A percentile compares a stretch with the other conserved stretches of the same genome.
Evolutionary conservation across 1,284 basidiomycete species (phyloP).

Genomic region (Melampsora occidentalis): DNA sequence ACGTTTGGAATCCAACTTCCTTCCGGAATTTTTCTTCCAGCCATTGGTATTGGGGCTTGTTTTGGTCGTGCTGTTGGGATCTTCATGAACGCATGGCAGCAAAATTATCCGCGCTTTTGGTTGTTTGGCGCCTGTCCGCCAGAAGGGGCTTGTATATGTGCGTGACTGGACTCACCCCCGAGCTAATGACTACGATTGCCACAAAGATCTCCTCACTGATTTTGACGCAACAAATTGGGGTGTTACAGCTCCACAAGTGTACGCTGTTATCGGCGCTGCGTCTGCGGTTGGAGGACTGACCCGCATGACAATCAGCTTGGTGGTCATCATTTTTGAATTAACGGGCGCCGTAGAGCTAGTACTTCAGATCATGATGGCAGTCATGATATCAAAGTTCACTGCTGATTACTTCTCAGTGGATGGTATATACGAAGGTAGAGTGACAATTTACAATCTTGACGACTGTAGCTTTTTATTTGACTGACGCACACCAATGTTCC

Average conservation of each 20-base stretch:
- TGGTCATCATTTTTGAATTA: slow-evolving; percentile 71
- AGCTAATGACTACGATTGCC: not conserved
- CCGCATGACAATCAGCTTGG: slow-evolving; percentile 65
- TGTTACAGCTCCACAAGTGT: slow-evolving; percentile 65
- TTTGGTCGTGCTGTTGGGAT: slow-evolving; percentile 72
- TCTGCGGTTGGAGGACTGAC: slow-evolving; percentile 77
- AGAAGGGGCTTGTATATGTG: slow-evolving; percentile 40
- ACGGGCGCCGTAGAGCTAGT: slow-evolving; percentile 57
- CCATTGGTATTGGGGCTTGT: slow-evolving; percentile 57
- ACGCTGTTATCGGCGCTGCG: slow-evolving; percentile 76
- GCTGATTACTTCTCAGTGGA: slow-evolving; percentile 68
- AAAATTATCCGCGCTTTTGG: slow-evolving; percentile 36
- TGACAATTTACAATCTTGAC: slow-evolving; percentile 63
- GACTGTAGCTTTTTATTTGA: slow-evolving; percentile 53
- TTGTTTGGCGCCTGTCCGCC: slow-evolving; percentile 41
- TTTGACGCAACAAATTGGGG: not conserved
- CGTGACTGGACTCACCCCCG: not conserved
- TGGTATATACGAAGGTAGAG: slow-evolving; percentile 63
- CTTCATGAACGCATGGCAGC: slow-evolving; percentile 62
- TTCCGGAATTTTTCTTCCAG: slow-evolving; percentile 65
- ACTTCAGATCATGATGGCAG: slow-evolving; percentile 72
- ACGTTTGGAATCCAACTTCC: slow-evolving; percentile 61
- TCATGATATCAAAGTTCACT: slow-evolving; percentile 72
- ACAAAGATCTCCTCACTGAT: not conserved
- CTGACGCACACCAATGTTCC: not conserved